These are phyloP conservation scores for Brassica carinata DNA, from an alignment of 345 rosid species.

Conservation along the genomic window DNA sequence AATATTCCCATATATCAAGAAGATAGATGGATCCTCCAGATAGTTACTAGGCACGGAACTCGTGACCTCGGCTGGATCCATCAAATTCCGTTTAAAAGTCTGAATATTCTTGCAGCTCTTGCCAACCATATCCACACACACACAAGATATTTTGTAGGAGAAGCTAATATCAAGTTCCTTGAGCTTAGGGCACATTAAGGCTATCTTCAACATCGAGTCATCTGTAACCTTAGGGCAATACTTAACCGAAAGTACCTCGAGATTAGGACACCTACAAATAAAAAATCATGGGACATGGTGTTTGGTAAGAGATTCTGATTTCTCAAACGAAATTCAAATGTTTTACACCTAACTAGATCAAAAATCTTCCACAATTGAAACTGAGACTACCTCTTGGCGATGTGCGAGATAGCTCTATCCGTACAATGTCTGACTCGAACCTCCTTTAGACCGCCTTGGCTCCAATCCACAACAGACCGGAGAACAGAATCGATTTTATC, in stretches of 20 bases:
- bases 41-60: slow-evolving; percentile 29
- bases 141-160: slow-evolving; percentile 62
- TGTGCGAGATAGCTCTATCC: slow-evolving; percentile 53
- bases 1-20: slow-evolving; percentile 41
- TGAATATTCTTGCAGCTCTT: slow-evolving; percentile 55
- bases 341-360: neutral
- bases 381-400: slow-evolving; percentile 55
- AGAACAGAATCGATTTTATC: slow-evolving; percentile 59
- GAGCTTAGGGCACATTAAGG: slow-evolving; percentile 48
- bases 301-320: neutral
- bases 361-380: neutral
- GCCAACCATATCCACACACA: slow-evolving; percentile 41
- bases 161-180: slow-evolving; percentile 50
- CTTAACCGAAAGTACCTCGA: slow-evolving; percentile 60
- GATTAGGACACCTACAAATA: slow-evolving; percentile 51
- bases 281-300: neutral
- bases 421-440: slow-evolving; percentile 73
- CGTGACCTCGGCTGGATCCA: slow-evolving; percentile 45
- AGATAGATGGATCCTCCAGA: slow-evolving; percentile 47
- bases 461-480: slow-evolving; percentile 56
- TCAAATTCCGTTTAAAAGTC: slow-evolving; percentile 53
- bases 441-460: slow-evolving; percentile 49
- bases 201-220: slow-evolving; percentile 49
- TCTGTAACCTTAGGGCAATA: slow-evolving; percentile 61
- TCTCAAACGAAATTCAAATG: neutral